Base-by-base conservation (phyloP, 495 filamentous ascomycete species). In the Entonaema liquescens region DNA sequence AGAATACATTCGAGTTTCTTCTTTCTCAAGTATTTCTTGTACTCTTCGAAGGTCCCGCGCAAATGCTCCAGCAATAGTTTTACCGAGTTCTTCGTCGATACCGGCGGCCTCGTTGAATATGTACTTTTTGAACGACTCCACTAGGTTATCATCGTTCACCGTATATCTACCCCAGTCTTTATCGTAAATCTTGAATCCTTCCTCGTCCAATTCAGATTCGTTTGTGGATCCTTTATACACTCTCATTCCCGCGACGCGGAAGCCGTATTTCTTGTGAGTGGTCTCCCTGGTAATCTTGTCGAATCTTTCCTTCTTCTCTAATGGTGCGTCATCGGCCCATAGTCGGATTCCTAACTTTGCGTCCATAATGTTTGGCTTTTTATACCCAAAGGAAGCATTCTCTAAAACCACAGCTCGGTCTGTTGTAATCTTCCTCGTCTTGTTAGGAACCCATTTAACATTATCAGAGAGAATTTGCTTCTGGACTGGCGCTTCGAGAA, bases 1-100 rank as follows among this genome's bases (percentile, higher is more conserved):
- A 2, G 93, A 95, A 78, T 94, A 98, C 94, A 99, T 98, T 61
- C 94, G 86, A 76, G 91, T 95, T 80, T 98, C 95, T 70, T 92
- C 86, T 0, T 79, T 83, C 76, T 93, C 88, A 11, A 97, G 82
- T 0, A 90, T 83, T 23, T 85, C 76, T 70, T 89, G 85, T 8
- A 94, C 84, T 26, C 83, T 84, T 65, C 79, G 80, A 19, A 98
- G 81, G 68, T 96, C 92, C 2, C 85, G 83, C 12, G 88, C 77
- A 60, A 98, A 89, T 55, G 88, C 83, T 25, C 82, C 80, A 0
- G 89, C 87, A 11, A 97, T 77, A 40, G 89, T 73, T 60, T 83
- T 80, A 3, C 81, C 83, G 19, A 86, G 76, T 13, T 82, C 83
- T 44, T 85, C 75, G 53, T 86, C 83, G 64, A 88, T 84, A 28